Conservation (phyloP, 306 rosid species). For the Malus fusca region DNA sequence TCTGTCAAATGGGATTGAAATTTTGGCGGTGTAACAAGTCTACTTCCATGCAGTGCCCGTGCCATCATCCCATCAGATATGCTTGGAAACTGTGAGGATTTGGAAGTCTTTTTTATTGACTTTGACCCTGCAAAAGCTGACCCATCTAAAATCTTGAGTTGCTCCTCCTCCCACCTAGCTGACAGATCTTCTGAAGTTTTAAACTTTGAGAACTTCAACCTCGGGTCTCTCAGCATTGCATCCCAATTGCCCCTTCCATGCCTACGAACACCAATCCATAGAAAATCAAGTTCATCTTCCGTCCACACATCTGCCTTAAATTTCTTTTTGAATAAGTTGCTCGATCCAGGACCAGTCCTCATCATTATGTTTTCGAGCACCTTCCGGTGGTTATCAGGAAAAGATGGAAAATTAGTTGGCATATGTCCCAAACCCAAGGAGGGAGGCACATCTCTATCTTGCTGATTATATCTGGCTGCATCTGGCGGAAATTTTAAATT, state of each 20-base stretch:
- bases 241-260: constrained; percentile 98
- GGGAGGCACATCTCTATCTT: constrained; percentile 59
- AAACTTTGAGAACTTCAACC: constrained; percentile 69
- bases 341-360: constrained; percentile 77
- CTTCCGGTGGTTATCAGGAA: constrained; percentile 91
- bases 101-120: constrained; percentile 51
- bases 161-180: constrained; percentile 94
- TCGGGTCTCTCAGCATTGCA: constrained; percentile 77
- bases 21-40: constrained; percentile 63
- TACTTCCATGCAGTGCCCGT: constrained; percentile 91
- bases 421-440: constrained; percentile 75
- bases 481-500: constrained; percentile 71
- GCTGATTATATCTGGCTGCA: constrained; percentile 58
- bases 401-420: constrained; percentile 52
- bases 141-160: constrained; percentile 72
- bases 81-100: constrained; percentile 58
- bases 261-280: constrained; percentile 98
- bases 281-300: constrained; percentile 95
- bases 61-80: constrained; percentile 98
- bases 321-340: constrained; percentile 47
- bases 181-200: constrained; percentile 72
- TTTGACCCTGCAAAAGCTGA: constrained; percentile 50
- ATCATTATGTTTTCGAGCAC: constrained; percentile 98
- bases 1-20: constrained; percentile 89
- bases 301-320: constrained; percentile 77